A percentile compares a stretch with the other conserved stretches of the same genome.
Conservation (phyloP, 345 rosid genomes). For the Litchi chinensis region DNA sequence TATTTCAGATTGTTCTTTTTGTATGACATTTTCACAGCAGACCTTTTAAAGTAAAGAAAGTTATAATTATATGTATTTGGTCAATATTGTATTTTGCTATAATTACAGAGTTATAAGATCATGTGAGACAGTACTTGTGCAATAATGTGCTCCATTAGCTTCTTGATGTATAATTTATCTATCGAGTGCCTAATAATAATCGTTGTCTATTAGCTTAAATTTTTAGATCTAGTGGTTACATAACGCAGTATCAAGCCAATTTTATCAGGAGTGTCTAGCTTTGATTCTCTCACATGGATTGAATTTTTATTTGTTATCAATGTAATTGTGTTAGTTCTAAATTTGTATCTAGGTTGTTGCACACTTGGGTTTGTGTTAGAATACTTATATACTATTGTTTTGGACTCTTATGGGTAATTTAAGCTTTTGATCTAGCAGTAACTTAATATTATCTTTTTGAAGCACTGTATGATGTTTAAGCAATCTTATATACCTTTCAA, state of each 20-base stretch:
- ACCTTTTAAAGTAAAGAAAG: neutral
- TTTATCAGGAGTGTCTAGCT: neutral
- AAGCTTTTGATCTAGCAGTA: neutral
- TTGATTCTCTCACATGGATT: neutral
- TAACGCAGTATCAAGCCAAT: neutral
- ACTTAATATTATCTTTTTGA: neutral
- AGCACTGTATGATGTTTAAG: neutral
- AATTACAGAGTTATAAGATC: neutral
- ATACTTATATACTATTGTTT: neutral
- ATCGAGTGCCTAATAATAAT: too few relatives aligned
- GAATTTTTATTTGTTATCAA: neutral
- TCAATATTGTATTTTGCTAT: neutral
- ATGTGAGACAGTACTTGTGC: neutral
- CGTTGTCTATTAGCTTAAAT: too few relatives aligned
- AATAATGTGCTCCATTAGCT: neutral
- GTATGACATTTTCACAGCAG: neutral
- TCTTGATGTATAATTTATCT: too few relatives aligned
- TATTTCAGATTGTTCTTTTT: neutral
- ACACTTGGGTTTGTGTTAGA: neutral
- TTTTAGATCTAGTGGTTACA: too few relatives aligned
- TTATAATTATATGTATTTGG: neutral
- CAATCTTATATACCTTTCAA: neutral
- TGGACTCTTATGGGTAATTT: neutral
- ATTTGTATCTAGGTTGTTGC: neutral
- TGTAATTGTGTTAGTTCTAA: neutral